A percentile compares a stretch with the other conserved stretches of the same genome.
Conservation (phyloP, 495 filamentous ascomycete species). For the Podospora anserina region DNA sequence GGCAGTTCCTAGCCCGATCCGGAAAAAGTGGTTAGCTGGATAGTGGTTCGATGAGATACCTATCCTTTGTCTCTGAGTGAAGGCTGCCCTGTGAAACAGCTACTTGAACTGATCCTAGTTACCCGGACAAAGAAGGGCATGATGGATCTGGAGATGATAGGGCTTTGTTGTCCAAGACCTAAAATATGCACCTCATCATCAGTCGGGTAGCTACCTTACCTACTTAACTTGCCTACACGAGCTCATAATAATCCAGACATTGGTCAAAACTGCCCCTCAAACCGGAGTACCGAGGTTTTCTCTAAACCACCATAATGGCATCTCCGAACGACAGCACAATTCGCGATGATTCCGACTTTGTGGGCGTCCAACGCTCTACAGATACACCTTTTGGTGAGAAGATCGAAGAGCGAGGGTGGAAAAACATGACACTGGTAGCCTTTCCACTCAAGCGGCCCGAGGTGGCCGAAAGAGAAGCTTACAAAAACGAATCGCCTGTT, state of each 20-base stretch:
- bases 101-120: background rate
- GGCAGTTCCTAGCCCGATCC: background rate
- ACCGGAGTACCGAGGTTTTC: too few species aligned
- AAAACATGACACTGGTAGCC: background rate
- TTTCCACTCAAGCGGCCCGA: background rate
- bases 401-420: background rate
- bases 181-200: background rate
- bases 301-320: background rate
- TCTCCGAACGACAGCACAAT: background rate
- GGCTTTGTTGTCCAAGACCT: background rate
- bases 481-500: background rate
- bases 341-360: background rate
- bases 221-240: too few species aligned
- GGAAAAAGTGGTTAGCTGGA: background rate
- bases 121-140: background rate
- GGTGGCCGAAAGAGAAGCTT: background rate
- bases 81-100: background rate
- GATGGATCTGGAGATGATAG: background rate
- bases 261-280: too few species aligned
- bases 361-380: background rate
- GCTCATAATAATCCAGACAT: too few species aligned
- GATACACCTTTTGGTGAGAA: background rate
- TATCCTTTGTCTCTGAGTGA: background rate
- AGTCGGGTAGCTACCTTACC: too few species aligned
- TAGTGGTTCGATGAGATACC: too few species aligned